phyloP scores from a whole-genome alignment of 148 eudicot genomes.

The Vaccinium darrowii region DNA sequence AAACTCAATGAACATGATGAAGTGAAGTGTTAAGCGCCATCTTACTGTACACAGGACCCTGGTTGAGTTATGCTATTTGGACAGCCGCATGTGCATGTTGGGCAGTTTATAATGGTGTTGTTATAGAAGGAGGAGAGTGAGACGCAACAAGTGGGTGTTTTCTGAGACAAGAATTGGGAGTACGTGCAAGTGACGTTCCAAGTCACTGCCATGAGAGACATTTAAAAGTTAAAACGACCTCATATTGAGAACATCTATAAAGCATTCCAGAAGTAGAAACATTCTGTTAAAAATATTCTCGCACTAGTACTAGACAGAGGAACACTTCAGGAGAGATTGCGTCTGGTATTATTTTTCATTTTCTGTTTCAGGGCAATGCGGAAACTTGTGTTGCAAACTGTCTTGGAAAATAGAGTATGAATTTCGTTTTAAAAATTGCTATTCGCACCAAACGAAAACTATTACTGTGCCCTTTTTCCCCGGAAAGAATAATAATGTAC shows the following conservation, averaged over 20 bases:
- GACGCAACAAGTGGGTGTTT: constrained; percentile 65
- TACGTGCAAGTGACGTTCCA: constrained; percentile 74
- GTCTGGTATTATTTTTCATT: neutral
- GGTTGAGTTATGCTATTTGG: constrained; percentile 40
- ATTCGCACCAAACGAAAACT: neutral
- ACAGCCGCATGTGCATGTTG: constrained; percentile 67
- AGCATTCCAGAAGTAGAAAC: neutral
- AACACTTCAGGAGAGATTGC: neutral
- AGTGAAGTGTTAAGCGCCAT: neutral
- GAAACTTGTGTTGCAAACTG: neutral
- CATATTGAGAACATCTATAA: neutral
- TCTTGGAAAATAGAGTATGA: neutral
- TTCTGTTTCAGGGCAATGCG: neutral
- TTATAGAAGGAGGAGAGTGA: constrained; percentile 74
- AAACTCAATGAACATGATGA: neutral
- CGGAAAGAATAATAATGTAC: neutral
- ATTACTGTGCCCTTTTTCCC: neutral
- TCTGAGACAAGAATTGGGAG: constrained; percentile 59
- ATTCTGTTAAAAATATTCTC: neutral
- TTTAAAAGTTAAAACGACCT: neutral
- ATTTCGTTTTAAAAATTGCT: neutral
- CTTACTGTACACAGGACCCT: constrained; percentile 56
- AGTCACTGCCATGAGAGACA: constrained; percentile 51
- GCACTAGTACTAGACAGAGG: neutral
- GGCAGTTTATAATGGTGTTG: constrained; percentile 54